Base-by-base conservation (phyloP, 176 grass and related monocot species). In the Zizania latifolia region DNA sequence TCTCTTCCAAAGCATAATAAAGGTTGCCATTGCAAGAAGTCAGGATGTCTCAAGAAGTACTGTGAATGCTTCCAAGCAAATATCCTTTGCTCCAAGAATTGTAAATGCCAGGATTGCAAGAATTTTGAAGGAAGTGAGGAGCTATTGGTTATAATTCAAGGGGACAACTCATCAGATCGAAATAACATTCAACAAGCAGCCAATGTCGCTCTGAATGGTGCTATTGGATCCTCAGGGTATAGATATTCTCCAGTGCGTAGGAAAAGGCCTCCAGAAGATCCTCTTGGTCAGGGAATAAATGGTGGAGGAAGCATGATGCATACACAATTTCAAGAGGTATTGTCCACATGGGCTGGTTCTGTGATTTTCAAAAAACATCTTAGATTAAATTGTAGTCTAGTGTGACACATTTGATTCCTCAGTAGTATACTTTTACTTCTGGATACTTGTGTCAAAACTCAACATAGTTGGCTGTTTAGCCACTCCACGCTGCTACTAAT, bases 21-120 rank as follows among this genome's bases (percentile, higher is more conserved):
- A 84, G 87, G 87, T 77, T 93, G 90, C 46, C 84, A 93, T 43
- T 93, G 90, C 63, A 93, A 93, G 73, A 93, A 93, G 45, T 93
- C 90, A 34, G 81, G 73, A 16, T 93, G 90, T 63, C 78, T 93
- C 28, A 93, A 93, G 77, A 89, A 89, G 55, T 93, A 93, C 46
- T 93, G 90, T 84, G 90, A 93, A 54, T 93, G 87, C 53, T 93
- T 82, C 35, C 90, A 93, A 89, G 90, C 81, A 55, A 93, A 89
- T 68, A 89, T 93, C 17, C 87, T 93, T 62, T 93, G 90, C 51
- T 93, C 86, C 51, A 83, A 87, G 56, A 87, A 93, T 89, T 93
- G 90, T 71, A 93, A 71, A 82, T 93, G 90, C 57, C 23, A 79
- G 17, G 84, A 82, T 65, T 93, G 90, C 78, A 93, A 93, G 87